Evolutionary conservation across 108 stramenopile species (phyloP).

Genomic region (Epithemia pelagica): DNA sequence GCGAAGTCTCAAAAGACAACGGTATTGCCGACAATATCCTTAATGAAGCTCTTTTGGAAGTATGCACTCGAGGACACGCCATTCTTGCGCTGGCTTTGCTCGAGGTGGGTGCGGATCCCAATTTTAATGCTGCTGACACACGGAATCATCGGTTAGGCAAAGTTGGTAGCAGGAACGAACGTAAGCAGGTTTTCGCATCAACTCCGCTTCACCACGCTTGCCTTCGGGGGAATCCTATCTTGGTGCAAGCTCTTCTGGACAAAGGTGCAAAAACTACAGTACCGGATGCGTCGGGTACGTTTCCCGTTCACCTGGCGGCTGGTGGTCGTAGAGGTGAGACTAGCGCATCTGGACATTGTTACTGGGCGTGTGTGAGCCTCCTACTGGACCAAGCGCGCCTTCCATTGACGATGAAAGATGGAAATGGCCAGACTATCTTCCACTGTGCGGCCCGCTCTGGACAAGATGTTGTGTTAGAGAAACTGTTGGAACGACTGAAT

Average conservation of each 20-base stretch:
- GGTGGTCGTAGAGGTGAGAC: slow-evolving; percentile 12
- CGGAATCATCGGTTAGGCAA: slow-evolving; percentile 42
- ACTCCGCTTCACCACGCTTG: slow-evolving; percentile 76
- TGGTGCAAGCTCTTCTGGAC: slow-evolving; percentile 42
- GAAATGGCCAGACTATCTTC: slow-evolving; percentile 72
- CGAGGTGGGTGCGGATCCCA: slow-evolving; percentile 57
- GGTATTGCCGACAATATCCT: slow-evolving; percentile 11
- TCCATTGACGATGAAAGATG: slow-evolving; percentile 70
- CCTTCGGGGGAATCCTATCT: slow-evolving; percentile 31
- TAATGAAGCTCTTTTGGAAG: slow-evolving; percentile 57
- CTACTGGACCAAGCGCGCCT: slow-evolving; percentile 39
- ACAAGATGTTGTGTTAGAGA: slow-evolving; percentile 37
- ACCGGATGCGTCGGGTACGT: slow-evolving; percentile 64
- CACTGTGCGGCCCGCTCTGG: slow-evolving; percentile 75
- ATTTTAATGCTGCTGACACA: slow-evolving; percentile 22
- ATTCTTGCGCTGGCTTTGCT: slow-evolving; percentile 48
- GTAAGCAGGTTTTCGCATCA: slow-evolving; percentile 34
- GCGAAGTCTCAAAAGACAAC: neutral
- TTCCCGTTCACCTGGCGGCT: slow-evolving; percentile 73
- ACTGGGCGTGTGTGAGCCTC: slow-evolving; percentile 35
- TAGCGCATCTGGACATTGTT: neutral
- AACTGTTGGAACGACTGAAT: slow-evolving; percentile 22
- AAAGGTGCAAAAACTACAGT: slow-evolving; percentile 49
- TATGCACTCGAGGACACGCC: slow-evolving; percentile 40
- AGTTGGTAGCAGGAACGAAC: slow-evolving; percentile 20